Conservation (phyloP, 139 green algal species). For the Ettlia oleoabundans region DNA sequence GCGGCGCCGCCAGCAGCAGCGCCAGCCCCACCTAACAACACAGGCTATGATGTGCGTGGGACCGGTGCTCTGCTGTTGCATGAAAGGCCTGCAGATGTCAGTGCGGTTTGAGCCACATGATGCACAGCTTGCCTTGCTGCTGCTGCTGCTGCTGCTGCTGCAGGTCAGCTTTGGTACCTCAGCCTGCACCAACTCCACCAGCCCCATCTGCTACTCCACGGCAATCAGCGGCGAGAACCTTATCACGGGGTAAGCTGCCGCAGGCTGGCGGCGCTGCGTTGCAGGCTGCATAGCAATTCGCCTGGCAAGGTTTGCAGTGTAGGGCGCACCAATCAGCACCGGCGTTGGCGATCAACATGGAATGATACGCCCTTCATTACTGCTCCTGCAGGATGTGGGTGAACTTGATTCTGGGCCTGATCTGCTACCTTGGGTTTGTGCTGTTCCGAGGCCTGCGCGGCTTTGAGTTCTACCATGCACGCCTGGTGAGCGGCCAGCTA, state of each 20-base stretch:
- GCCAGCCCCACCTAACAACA: background rate
- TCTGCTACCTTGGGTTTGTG: conserved; percentile 43
- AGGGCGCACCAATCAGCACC: too few species aligned
- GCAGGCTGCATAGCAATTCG: background rate
- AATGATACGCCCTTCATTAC: background rate
- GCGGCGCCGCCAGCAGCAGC: background rate
- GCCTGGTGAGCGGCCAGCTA: conserved; percentile 39
- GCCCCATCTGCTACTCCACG: conserved; percentile 49
- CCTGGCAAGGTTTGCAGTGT: too few species aligned
- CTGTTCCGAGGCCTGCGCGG: conserved; percentile 23
- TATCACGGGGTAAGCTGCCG: conserved; percentile 21
- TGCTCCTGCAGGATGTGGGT: conserved; percentile 37
- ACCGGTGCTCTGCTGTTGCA: background rate
- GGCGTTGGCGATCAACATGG: too few species aligned
- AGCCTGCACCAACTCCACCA: conserved; percentile 33
- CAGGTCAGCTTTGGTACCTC: conserved; percentile 7
- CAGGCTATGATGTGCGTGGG: conserved; percentile 1
- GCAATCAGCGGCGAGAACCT: conserved; percentile 45
- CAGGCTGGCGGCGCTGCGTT: background rate
- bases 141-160: background rate
- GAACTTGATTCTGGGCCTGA: conserved; percentile 22
- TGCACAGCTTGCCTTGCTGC: too few species aligned
- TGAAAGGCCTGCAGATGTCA: too few species aligned
- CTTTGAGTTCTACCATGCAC: conserved; percentile 47
- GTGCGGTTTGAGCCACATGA: too few species aligned